Conservation (phyloP, 495 filamentous ascomycete genomes). For the Penicillium mononematosum region DNA sequence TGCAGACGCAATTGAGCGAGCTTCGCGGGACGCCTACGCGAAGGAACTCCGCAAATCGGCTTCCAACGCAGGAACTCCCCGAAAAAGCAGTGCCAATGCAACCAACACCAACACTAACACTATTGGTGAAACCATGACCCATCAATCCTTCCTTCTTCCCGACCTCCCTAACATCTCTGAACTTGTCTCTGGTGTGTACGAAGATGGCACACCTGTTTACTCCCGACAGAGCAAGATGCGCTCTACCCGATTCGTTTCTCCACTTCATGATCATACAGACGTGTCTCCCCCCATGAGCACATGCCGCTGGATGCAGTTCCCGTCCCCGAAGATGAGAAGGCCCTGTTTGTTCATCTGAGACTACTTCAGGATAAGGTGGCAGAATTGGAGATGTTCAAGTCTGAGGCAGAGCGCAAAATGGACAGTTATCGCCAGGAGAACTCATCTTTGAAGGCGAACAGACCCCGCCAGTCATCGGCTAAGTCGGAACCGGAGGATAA, state of each 20-base stretch:
- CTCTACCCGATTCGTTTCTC: slow-evolving; percentile 57
- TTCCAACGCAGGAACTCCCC: slow-evolving; percentile 21
- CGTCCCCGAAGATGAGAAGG: slow-evolving; percentile 67
- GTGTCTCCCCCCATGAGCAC: slow-evolving; percentile 41
- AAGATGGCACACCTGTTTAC: slow-evolving; percentile 65
- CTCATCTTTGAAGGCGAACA: slow-evolving; percentile 50
- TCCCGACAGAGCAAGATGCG: slow-evolving; percentile 50
- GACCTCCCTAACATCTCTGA: slow-evolving; percentile 71
- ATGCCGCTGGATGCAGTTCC: slow-evolving; percentile 61
- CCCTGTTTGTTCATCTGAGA: slow-evolving; percentile 64
- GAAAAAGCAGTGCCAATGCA: slow-evolving; percentile 23
- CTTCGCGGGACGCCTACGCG: slow-evolving; percentile 41
- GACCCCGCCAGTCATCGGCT: slow-evolving; percentile 44
- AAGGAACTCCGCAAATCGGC: slow-evolving; percentile 34
- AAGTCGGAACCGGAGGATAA: slow-evolving; percentile 42
- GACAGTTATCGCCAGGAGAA: slow-evolving; percentile 59
- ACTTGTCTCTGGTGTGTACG: slow-evolving; percentile 65
- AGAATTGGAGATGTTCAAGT: slow-evolving; percentile 58
- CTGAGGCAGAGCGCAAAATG: slow-evolving; percentile 54
- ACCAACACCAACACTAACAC: slow-evolving; percentile 29
- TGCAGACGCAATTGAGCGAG: slow-evolving; percentile 45
- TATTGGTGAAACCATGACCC: slow-evolving; percentile 41
- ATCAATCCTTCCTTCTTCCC: slow-evolving; percentile 64
- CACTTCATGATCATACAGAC: slow-evolving; percentile 40
- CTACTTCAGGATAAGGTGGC: slow-evolving; percentile 66